Evolutionary conservation across 345 rosid species (phyloP).

Genomic region (Arabidopsis suecica): DNA sequence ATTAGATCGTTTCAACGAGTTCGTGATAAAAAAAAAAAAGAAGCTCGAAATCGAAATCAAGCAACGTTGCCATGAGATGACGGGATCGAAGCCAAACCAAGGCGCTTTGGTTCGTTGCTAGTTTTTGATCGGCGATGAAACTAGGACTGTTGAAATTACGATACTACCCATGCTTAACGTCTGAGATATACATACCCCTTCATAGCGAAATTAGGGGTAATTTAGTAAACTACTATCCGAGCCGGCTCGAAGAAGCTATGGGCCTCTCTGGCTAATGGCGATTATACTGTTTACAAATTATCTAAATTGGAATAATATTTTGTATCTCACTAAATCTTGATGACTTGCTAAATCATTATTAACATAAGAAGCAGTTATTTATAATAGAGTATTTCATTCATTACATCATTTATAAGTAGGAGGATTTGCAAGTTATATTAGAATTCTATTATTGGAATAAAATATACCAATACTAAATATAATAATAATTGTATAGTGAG

Average conservation of each 20-base stretch:
- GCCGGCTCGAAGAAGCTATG: constrained; percentile 37
- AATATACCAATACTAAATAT: neutral
- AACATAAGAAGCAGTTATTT: neutral
- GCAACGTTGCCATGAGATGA: constrained; percentile 62
- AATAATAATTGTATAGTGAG: neutral
- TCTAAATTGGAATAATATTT: neutral
- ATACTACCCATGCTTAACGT: constrained; percentile 47
- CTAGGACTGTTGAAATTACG: constrained; percentile 45
- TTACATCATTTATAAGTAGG: neutral
- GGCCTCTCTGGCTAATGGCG: constrained; percentile 29
- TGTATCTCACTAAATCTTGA: neutral
- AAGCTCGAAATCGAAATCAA: constrained; percentile 57
- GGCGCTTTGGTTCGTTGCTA: constrained; percentile 48
- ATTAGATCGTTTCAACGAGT: constrained; percentile 26
- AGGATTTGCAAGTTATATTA: neutral
- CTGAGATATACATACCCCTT: neutral
- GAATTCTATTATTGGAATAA: neutral
- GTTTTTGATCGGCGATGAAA: constrained; percentile 89
- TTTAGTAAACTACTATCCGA: constrained; percentile 18
- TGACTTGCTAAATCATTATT: neutral
- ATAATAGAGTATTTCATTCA: neutral
- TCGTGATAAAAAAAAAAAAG: constrained; percentile 21
- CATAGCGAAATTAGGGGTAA: constrained; percentile 23
- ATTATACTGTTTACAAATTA: constrained; percentile 27
- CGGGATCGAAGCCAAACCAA: constrained; percentile 47